Evolutionary conservation across 768 basidiomycete species (phyloP), one percentile per base, ranked within the genome.

Genomic region (Mycena crocata): DNA sequence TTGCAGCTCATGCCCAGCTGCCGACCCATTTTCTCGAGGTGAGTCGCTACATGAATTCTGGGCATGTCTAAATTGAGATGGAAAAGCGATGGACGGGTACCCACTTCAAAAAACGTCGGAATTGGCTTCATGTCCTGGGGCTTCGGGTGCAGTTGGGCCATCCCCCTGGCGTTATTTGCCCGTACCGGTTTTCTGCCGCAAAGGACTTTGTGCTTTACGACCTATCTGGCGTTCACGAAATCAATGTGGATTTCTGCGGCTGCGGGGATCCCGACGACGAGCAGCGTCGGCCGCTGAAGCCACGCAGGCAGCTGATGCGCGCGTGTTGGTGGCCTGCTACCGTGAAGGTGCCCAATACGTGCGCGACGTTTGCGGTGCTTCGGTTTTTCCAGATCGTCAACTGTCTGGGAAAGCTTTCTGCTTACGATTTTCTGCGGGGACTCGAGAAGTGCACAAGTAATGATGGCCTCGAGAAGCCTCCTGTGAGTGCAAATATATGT

Each of bases 301-400:
- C 12, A 3, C 57, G 60, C 19, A 14, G 3, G 8, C 71, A 72
- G 52, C 59, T 72, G 5, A 28, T 72, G 14, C 40, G 66, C 5
- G 37, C 26, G 9, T 55, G 62, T 23, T 72, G 69, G 69, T 70
- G 45, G 49, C 71, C 71, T 0, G 61, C 71, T 1, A 67, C 69
- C 8, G 28, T 51, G 5, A 42, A 10, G 9, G 21, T n/a, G 7
- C 71, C 71, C 0, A 49, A 56, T 13, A 71, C 66, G 15, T 67
- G 59, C 21, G 59, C 48, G 2, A 72, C 71, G 3, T 70, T 70
- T 39, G 28, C 24, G 1, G n/a, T 45, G 15, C 26, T 72, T 2
- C 62, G 63, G 9, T 17, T 56, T 26, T 70, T 68, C 37, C 71
- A 66, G 8, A 44, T 55, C n/a, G 42, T 70, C 1, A 61, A 70